Conservation (phyloP, 1,284 basidiomycete species). For the Sphaerobolus stellatus region DNA sequence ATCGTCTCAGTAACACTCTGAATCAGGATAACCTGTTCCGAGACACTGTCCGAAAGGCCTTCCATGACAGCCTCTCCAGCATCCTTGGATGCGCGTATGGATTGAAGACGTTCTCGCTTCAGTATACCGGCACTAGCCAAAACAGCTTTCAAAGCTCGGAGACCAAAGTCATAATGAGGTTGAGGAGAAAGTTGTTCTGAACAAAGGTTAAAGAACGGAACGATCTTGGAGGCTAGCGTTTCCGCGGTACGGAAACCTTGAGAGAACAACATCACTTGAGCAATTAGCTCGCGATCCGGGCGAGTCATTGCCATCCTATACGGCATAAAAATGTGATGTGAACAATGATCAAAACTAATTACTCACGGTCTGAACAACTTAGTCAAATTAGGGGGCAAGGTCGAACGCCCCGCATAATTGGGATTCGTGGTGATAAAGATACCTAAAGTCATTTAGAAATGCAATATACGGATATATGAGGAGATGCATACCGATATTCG, state of each 20-base stretch:
- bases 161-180: conserved; percentile 98
- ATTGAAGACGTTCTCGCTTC: conserved; percentile 85
- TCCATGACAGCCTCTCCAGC: conserved; percentile 41
- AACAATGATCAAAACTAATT: conserved; percentile 3
- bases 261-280: conserved; percentile 99
- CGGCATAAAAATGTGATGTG: conserved; percentile 16
- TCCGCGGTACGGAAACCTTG: conserved; percentile 99
- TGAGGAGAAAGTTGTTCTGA: conserved; percentile 96
- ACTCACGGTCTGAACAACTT: conserved; percentile 90
- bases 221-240: conserved; percentile 93
- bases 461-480: neutral
- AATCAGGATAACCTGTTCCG: conserved; percentile 96
- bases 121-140: conserved; percentile 96
- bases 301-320: conserved; percentile 97
- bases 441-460: conserved; percentile 41
- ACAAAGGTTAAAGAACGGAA: conserved; percentile 99
- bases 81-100: conserved; percentile 36
- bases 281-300: conserved; percentile 96
- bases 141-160: conserved; percentile 96
- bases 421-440: conserved; percentile 99
- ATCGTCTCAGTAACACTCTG: conserved; percentile 99
- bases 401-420: conserved; percentile 96
- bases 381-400: conserved; percentile 94
- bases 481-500: conserved; percentile 75
- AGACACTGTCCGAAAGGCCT: conserved; percentile 66